Base-by-base conservation (phyloP, 345 rosid genomes). In the Gossypium ekmanianum region DNA sequence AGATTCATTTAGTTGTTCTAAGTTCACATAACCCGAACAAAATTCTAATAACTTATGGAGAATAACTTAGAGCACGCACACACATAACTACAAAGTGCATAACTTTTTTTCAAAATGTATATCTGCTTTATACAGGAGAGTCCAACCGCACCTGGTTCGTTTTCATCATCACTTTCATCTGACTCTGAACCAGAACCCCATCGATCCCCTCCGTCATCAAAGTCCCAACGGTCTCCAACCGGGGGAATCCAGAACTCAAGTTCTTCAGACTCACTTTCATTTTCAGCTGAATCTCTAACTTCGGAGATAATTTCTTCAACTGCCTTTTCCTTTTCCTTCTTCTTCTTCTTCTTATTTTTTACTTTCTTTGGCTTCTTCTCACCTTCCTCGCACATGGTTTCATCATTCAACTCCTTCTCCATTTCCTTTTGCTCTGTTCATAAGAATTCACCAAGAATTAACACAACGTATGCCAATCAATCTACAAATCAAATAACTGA, bases 181-280 rank as follows among this genome's bases (percentile, higher is more conserved):
- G 76, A 71, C 57, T 89, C 91, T 18, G 82, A 85, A 71, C 72
- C 91, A 11, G 94, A 92, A 80, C 88, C 89, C 92, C 94, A 87
- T 66, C 90, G 79, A 79, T 84, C 89, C 61, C 84, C 85, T 74
- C 88, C 90, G 16, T 87, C 87, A 18, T 90, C 93, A 61, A 83
- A 85, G 83, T 87, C 97, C 88, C 97, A 90, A 1, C 97, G 91
- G 2, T 88, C 89, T 16, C 97, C 97, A 24, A 20, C 83, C 0
- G 97, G 94, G 26, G 98, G 98, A 83, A 91, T 80, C 98, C 98
- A 91, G 82, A 91, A 94, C 58, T 90, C 97, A 29, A 54, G 76
- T 43, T 84, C 96, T 76, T 88, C 97, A 0, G 75, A 80, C 76
- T 89, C 95, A 81, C 78, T 80, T n/a, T 79, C 86, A 65, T 79